Evolutionary conservation across 2,329 filamentous ascomycete genomes (phyloP), one percentile per base, ranked within the genome.

Genomic region (Seiridium cupressi): DNA sequence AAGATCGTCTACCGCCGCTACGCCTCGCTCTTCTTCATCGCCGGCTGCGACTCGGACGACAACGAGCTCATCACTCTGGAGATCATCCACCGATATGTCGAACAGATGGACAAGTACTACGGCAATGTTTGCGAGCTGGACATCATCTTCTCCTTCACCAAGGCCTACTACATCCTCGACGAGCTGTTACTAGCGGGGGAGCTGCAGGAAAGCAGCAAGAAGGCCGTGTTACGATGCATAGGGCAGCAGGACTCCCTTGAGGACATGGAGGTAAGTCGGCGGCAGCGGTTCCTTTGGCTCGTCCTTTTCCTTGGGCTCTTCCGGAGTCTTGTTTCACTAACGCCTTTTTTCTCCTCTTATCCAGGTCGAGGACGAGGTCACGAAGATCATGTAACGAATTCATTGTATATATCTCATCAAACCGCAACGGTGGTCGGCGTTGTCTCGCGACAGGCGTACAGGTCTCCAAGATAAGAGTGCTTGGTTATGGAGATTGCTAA

Each of bases 81-180:
- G 77, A 93, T 99, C 73, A 96, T 99, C 71, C 95, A 99, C 77
- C 92, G 95, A 78, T 99, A 99, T 76, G 95, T 99, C 73, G 95
- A 99, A 78, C 95, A 99, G 80, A 99, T 99, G 95, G 95, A 99
- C 84, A 99, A 99, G 77, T 99, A 99, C 82, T 99, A 98, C 77
- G 95, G 95, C 77, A 99, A 99, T 76, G 95, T 99, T 62, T 99
- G 95, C 88, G 95, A 99, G 81, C 86, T 99, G 65, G 93, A 98
- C 76, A 97, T 98, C 78, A 99, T 99, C 76, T 99, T 99, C 86
- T 98, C 97, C 75, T 99, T 99, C 77, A 96, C 97, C 69, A 99
- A 99, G 78, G 95, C 95, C 62, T 99, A 99, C 78, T 99, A 98
- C 78, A 99, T 99, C 68, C 87, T 99, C 51, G 95, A 99, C 74